A percentile compares a stretch with the other conserved stretches of the same genome.
Evolutionary conservation across 139 green algal species (phyloP).

Genomic region (Diplosphaera chodatii): DNA sequence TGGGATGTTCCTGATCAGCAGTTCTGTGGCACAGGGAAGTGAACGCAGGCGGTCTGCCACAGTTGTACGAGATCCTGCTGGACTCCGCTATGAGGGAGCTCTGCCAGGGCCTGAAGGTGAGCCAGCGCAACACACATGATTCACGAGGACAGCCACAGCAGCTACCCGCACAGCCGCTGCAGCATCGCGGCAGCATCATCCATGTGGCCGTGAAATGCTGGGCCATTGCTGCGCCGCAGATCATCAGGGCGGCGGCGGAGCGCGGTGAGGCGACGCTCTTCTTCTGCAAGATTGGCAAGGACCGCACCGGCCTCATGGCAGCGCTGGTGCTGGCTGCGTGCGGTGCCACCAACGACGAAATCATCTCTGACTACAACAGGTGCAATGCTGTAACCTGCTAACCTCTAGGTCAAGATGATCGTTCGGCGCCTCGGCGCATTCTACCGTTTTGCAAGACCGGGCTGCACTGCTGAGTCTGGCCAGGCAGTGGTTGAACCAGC

Average conservation of each 20-base stretch:
- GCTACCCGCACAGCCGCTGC: too few relatives aligned
- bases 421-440: too few relatives aligned
- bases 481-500: too few relatives aligned
- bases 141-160: neutral
- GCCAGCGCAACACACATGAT: neutral
- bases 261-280: neutral
- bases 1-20: too few relatives aligned
- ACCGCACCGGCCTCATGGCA: constrained; percentile 63
- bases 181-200: too few relatives aligned
- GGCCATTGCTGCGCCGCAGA: neutral
- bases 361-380: constrained; percentile 49
- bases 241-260: neutral
- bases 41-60: constrained; percentile 12
- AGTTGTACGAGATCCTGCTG: constrained; percentile 16
- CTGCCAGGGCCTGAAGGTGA: neutral
- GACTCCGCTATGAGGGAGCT: constrained; percentile 1
- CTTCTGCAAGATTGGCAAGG: constrained; percentile 46
- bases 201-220: neutral
- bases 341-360: constrained; percentile 37
- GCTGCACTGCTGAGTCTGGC: too few relatives aligned
- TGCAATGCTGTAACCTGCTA: too few relatives aligned
- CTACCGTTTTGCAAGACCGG: too few relatives aligned
- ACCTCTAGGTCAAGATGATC: too few relatives aligned
- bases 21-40: constrained; percentile 3
- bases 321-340: constrained; percentile 49